Percentiles rank a stretch among this genome's conserved stretches.
These are phyloP conservation scores for Kwoniella dejecticola DNA, from an alignment of 768 basidiomycete species.

Conservation along the genomic window DNA sequence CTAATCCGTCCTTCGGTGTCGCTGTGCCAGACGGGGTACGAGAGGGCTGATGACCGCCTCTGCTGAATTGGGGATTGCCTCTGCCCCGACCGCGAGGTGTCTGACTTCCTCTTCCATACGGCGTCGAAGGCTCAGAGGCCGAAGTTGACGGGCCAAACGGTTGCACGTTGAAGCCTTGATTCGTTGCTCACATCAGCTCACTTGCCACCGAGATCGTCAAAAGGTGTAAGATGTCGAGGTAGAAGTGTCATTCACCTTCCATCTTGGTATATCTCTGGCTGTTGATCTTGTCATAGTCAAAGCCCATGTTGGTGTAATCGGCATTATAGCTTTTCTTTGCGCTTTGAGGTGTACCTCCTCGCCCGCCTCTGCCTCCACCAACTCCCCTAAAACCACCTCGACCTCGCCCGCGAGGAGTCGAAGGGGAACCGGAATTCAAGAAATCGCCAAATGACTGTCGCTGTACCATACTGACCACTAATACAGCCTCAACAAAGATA, in stretches of 20 bases:
- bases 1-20: conserved; percentile 42
- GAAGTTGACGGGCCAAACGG: conserved; percentile 28
- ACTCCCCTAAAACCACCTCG: conserved; percentile 28
- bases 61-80: conserved; percentile 1
- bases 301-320: conserved; percentile 41
- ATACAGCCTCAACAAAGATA: background rate
- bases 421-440: conserved; percentile 37
- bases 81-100: conserved; percentile 28
- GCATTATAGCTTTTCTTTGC: conserved; percentile 26
- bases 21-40: conserved; percentile 32
- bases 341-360: conserved; percentile 19
- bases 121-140: conserved; percentile 11
- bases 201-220: conserved; percentile 1
- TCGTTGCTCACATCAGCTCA: background rate
- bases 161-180: conserved; percentile 31
- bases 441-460: conserved; percentile 41
- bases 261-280: conserved; percentile 43
- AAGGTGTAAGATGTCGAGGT: background rate
- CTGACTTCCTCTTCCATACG: conserved; percentile 11
- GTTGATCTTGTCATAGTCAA: conserved; percentile 42
- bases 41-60: conserved; percentile 17
- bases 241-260: conserved; percentile 34
- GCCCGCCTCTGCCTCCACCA: conserved; percentile 26
- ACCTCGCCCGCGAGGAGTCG: conserved; percentile 33
- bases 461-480: conserved; percentile 7